Conservation (phyloP, 2,329 filamentous ascomycete genomes). For the Cadophora gregata region DNA sequence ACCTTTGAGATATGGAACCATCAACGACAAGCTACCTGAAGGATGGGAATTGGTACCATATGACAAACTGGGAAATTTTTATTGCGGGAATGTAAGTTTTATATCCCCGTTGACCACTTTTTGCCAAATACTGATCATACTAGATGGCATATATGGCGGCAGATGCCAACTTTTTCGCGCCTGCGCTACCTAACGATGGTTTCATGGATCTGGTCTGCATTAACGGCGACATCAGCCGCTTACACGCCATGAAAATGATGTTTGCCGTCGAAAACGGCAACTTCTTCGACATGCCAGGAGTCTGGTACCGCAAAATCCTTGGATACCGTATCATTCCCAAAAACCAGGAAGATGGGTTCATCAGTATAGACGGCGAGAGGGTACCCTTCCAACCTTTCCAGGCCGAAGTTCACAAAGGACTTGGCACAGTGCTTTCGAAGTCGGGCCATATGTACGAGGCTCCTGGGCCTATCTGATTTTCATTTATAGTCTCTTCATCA, state of each 20-base stretch:
- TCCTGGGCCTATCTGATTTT: conserved; percentile 47
- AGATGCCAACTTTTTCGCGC: conserved; percentile 85
- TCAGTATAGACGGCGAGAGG: conserved; percentile 92
- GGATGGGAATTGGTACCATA: conserved; percentile 78
- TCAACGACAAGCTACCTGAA: conserved; percentile 76
- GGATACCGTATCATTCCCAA: conserved; percentile 85
- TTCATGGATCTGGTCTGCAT: conserved; percentile 84
- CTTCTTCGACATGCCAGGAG: conserved; percentile 80
- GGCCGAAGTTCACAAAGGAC: conserved; percentile 81
- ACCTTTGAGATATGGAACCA: conserved; percentile 76
- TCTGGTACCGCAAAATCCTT: conserved; percentile 83
- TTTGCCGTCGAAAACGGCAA: conserved; percentile 69
- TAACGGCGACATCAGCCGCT: conserved; percentile 73
- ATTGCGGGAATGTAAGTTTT: conserved; percentile 78
- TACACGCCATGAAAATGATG: conserved; percentile 72
- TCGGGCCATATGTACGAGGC: conserved; percentile 73
- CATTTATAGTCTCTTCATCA: conserved; percentile 5
- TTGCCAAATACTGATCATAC: conserved; percentile 7
- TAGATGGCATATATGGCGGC: conserved; percentile 91
- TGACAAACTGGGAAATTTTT: conserved; percentile 88
- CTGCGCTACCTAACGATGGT: conserved; percentile 82
- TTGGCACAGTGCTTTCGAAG: conserved; percentile 86
- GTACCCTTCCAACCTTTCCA: conserved; percentile 90
- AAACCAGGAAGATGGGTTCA: conserved; percentile 75
- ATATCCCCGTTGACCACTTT: neutral